A percentile compares a stretch with the other conserved stretches of the same genome.
Evolutionary conservation across 495 filamentous ascomycete species (phyloP).

Genomic region (Talaromyces proteolyticus): DNA sequence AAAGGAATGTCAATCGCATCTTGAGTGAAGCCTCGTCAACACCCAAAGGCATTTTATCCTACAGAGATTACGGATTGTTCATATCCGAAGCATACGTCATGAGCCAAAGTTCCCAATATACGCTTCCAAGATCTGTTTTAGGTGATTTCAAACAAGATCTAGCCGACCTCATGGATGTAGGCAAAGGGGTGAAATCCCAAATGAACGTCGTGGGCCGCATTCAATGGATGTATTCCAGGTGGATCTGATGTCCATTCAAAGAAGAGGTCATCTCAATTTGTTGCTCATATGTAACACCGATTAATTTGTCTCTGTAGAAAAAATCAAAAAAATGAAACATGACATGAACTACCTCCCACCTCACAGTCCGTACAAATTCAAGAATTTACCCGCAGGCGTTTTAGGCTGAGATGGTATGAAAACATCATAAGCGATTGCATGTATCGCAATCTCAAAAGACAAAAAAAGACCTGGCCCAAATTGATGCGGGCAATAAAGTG

Average conservation of each 20-base stretch:
- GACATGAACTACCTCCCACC: too few relatives aligned
- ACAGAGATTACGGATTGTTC: conserved; percentile 86
- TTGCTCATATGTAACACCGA: too few relatives aligned
- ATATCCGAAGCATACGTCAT: conserved; percentile 83
- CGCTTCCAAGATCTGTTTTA: conserved; percentile 64
- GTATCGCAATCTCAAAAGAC: too few relatives aligned
- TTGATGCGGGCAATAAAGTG: too few relatives aligned
- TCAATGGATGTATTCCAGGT: conserved; percentile 81
- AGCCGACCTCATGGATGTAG: conserved; percentile 72
- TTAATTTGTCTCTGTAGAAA: too few relatives aligned
- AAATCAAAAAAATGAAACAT: too few relatives aligned
- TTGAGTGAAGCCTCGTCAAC: conserved; percentile 59
- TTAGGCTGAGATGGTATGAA: too few relatives aligned
- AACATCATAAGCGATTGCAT: too few relatives aligned
- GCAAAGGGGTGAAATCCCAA: conserved; percentile 65
- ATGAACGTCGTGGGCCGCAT: conserved; percentile 73
- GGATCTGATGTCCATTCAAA: conserved; percentile 35
- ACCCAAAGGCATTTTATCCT: conserved; percentile 61
- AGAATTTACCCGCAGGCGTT: too few relatives aligned
- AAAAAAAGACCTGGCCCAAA: too few relatives aligned
- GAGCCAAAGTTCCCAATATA: conserved; percentile 52
- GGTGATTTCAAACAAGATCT: conserved; percentile 83
- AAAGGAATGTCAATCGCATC: conserved; percentile 75
- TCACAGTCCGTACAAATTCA: too few relatives aligned
- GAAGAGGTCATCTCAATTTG: too few relatives aligned